Evolutionary conservation across 2,329 filamentous ascomycete species (phyloP), one percentile per base, ranked within the genome.

Genomic region (Diaporthe citri): DNA sequence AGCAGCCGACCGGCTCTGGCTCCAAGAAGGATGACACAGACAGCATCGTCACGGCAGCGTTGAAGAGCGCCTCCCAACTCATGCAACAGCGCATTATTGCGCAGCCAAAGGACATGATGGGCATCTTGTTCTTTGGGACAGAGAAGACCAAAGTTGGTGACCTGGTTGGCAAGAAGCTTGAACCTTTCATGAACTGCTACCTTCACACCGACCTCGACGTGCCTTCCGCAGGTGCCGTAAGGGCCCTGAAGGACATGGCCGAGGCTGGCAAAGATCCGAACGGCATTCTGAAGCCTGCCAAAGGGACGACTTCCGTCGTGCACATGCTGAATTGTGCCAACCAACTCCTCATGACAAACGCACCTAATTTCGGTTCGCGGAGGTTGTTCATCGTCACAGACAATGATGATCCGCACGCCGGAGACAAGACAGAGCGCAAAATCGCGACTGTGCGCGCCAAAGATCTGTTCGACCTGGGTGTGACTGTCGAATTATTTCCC

Each of bases 61-160:
- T 99, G 67, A 98, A 98, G 88, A 98, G 95, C 80, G 97, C 96
- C 74, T 97, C 97, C 81, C 92, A 95, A 81, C 88, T 99, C 71
- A 98, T 99, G 95, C 95, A 98, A 85, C 96, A 98, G 85, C 95
- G 97, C 79, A 98, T 99, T 83, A 98, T 99, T 79, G 96, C 96
- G 4, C 96, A 96, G 76, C 97, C 97, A 1, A 96, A 93, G 81
- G 97, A 99, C 77, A 97, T 98, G 94, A 98, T 99, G 90, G 96
- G 96, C 2, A 93, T 99, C 36, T 83, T 99, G 51, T 88, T 99
- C 0, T 99, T 97, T 82, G 96, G 96, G 12, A 99, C 97, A 0
- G 88, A 97, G 80, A 90, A 94, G 84, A 94, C 95, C 52, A 95
- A 93, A 79, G 96, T 95, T 77, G 91, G 93, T 60, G 91, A 92